A percentile compares a stretch with the other conserved stretches of the same genome.
phyloP scores from a whole-genome alignment of 83 land plant genomes.

The Picea engelmannii region DNA sequence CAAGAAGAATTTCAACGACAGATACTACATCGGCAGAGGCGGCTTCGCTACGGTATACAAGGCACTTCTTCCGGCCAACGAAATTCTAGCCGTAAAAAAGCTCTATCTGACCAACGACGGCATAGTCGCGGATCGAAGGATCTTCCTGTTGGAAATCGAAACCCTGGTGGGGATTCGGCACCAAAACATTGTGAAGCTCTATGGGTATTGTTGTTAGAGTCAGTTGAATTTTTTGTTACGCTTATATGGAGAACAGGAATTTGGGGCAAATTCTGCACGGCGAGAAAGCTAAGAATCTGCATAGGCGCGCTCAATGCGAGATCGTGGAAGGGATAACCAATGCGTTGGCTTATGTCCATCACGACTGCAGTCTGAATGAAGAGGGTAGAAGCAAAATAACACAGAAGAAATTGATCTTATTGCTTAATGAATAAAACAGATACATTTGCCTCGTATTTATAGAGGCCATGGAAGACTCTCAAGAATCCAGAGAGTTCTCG shows the following conservation, averaged over 20 bases:
- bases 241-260: slow-evolving; percentile 47
- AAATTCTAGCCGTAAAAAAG: slow-evolving; percentile 56
- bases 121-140: slow-evolving; percentile 18
- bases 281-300: slow-evolving; percentile 22
- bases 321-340: slow-evolving; percentile 54
- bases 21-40: slow-evolving; percentile 50
- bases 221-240: slow-evolving; percentile 39
- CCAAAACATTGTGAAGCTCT: slow-evolving; percentile 56
- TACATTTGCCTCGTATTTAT: too few relatives aligned
- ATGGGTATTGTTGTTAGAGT: slow-evolving; percentile 38
- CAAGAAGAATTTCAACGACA: slow-evolving; percentile 42
- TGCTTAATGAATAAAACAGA: too few relatives aligned
- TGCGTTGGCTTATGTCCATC: slow-evolving; percentile 73
- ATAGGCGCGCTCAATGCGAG: slow-evolving; percentile 35
- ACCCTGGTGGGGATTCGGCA: slow-evolving; percentile 48
- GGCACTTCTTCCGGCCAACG: slow-evolving; percentile 37
- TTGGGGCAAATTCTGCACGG: slow-evolving; percentile 28
- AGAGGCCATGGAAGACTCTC: too few relatives aligned
- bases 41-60: slow-evolving; percentile 51
- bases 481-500: too few relatives aligned
- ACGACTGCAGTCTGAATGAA: slow-evolving; percentile 37
- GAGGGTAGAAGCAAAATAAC: too few relatives aligned
- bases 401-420: too few relatives aligned
- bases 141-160: slow-evolving; percentile 45
- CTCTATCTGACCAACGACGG: slow-evolving; percentile 16